Percentiles rank a stretch among this genome's conserved stretches.
Evolutionary conservation across 2,329 filamentous ascomycete genomes (phyloP).

Genomic region (Verticillium isaacii): DNA sequence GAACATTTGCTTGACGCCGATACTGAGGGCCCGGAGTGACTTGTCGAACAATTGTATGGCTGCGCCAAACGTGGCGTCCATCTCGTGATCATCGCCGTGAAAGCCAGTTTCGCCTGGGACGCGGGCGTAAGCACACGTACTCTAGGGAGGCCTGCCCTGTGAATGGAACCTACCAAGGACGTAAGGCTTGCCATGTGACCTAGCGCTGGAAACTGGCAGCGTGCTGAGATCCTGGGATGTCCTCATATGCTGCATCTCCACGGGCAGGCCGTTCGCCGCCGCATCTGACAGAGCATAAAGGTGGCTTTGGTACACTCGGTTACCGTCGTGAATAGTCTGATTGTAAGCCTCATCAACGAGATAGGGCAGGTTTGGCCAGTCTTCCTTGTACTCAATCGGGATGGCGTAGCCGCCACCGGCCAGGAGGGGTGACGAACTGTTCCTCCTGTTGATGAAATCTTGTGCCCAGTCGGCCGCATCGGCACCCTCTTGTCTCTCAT

Average conservation of each 20-base stretch:
- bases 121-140: too few species aligned
- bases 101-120: background rate
- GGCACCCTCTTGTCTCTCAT: constrained; percentile 4
- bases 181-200: background rate
- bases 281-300: background rate
- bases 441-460: constrained; percentile 3
- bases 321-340: background rate
- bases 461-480: constrained; percentile 6
- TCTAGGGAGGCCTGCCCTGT: too few species aligned
- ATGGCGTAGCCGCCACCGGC: constrained; percentile 4
- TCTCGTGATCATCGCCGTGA: background rate
- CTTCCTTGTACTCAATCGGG: background rate
- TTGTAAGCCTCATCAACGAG: constrained; percentile 4
- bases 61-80: constrained; percentile 20
- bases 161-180: background rate
- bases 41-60: constrained; percentile 7
- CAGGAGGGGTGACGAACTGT: background rate
- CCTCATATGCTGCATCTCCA: constrained; percentile 4
- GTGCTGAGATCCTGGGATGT: background rate
- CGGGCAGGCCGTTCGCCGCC: background rate
- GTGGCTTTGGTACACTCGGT: background rate
- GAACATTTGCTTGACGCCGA: constrained; percentile 4
- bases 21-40: constrained; percentile 1
- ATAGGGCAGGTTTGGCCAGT: constrained; percentile 3
- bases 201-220: background rate